Conservation (phyloP, 257 asterid species). For the Sherardia arvensis region DNA sequence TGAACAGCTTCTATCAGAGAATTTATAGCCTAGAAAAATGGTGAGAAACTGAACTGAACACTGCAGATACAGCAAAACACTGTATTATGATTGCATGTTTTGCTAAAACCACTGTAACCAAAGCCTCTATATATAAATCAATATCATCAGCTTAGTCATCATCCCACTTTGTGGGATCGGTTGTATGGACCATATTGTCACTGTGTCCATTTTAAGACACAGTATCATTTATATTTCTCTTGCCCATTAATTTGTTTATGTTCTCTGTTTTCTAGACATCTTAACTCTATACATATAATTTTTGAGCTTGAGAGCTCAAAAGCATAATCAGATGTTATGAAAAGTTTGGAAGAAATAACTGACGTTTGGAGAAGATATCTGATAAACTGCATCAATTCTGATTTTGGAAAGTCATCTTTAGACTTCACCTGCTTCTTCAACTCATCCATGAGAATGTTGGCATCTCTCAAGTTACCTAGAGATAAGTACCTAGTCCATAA, state of each 20-base stretch:
- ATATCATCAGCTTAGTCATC: background rate
- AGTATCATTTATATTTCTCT: too few relatives aligned
- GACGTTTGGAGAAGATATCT: conserved; percentile 73
- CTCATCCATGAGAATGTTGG: conserved; percentile 74
- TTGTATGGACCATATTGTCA: background rate
- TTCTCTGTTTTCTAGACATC: background rate
- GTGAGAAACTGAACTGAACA: background rate
- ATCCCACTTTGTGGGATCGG: background rate
- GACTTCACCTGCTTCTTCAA: conserved; percentile 55
- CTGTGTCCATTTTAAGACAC: background rate
- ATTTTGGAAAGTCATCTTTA: conserved; percentile 54
- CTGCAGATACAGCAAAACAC: background rate
- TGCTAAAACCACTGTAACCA: background rate
- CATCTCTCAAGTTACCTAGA: conserved; percentile 91
- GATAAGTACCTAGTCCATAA: conserved; percentile 56
- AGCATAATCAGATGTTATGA: conserved; percentile 6
- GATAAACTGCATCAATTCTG: conserved; percentile 71
- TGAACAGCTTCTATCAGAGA: background rate
- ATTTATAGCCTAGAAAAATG: background rate
- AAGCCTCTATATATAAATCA: background rate
- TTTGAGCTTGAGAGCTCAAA: background rate
- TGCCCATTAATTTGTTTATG: too few relatives aligned
- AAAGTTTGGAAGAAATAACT: conserved; percentile 17
- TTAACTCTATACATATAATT: background rate
- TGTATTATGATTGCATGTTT: background rate